Conservation (phyloP, 768 basidiomycete genomes). For the Termitomyces sp. region DNA sequence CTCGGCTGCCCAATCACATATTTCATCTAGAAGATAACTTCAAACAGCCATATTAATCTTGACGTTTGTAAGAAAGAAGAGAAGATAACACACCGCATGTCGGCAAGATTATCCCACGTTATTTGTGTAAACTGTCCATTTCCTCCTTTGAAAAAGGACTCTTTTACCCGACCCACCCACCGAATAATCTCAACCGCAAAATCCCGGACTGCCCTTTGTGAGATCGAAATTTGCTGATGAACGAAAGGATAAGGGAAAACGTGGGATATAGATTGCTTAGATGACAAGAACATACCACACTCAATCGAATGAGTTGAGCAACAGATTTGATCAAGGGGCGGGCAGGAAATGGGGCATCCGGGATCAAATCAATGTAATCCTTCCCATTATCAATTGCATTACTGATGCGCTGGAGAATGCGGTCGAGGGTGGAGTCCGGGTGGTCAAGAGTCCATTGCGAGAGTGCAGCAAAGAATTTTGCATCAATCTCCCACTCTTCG, state of each 20-base stretch:
- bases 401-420: neutral
- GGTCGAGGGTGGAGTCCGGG: neutral
- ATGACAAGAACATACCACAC: conserved; percentile 7
- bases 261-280: neutral
- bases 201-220: neutral
- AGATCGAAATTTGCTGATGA: no score
- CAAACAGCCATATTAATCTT: no score
- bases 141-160: conserved; percentile 1
- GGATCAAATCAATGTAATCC: conserved; percentile 6
- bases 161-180: conserved; percentile 12
- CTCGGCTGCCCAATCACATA: conserved; percentile 12
- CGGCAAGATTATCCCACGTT: no score
- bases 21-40: conserved; percentile 12
- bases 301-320: conserved; percentile 12
- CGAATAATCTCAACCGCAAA: conserved; percentile 13
- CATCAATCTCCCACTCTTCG: conserved; percentile 11
- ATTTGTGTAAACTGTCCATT: conserved; percentile 12
- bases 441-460: no score
- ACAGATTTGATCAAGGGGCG: conserved; percentile 9
- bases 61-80: no score
- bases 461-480: conserved; percentile 6
- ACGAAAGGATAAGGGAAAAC: neutral
- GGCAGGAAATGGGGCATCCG: conserved; percentile 14
- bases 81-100: conserved; percentile 14
- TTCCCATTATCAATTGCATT: conserved; percentile 2